phyloP scores from a whole-genome alignment of 78 protist genomes.

The Guillardia theta region DNA sequence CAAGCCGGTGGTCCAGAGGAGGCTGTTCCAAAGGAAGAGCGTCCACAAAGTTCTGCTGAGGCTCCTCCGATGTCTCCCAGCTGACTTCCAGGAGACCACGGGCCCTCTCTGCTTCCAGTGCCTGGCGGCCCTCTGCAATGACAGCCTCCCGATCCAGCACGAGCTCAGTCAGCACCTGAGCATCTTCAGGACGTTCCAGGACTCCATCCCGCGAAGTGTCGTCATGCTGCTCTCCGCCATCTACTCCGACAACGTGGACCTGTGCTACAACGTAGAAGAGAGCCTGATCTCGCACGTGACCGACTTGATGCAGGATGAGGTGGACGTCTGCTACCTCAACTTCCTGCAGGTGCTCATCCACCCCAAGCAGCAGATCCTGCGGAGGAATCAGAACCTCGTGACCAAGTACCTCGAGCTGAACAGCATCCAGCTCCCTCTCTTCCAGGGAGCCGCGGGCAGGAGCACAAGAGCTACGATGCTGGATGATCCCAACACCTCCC shows the following conservation, averaged over 20 bases:
- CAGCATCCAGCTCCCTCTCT: background rate
- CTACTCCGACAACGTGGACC: background rate
- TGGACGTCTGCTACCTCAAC: background rate
- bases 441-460: background rate
- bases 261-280: background rate
- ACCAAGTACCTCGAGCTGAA: background rate
- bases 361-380: background rate
- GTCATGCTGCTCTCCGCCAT: background rate
- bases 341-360: background rate
- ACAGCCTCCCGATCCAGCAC: background rate
- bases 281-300: background rate
- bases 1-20: background rate
- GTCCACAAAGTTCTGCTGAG: background rate
- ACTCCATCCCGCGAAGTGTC: background rate
- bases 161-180: background rate
- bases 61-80: background rate
- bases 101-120: background rate
- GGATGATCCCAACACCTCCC: background rate
- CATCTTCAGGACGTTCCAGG: background rate
- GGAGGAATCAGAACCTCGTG: constrained; percentile 12
- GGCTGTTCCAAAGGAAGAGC: background rate
- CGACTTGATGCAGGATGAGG: background rate
- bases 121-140: background rate
- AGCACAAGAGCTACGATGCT: background rate
- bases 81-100: background rate